Evolutionary conservation across 2,329 filamentous ascomycete genomes (phyloP), one percentile per base, ranked within the genome.

Genomic region (Cytospora mali): DNA sequence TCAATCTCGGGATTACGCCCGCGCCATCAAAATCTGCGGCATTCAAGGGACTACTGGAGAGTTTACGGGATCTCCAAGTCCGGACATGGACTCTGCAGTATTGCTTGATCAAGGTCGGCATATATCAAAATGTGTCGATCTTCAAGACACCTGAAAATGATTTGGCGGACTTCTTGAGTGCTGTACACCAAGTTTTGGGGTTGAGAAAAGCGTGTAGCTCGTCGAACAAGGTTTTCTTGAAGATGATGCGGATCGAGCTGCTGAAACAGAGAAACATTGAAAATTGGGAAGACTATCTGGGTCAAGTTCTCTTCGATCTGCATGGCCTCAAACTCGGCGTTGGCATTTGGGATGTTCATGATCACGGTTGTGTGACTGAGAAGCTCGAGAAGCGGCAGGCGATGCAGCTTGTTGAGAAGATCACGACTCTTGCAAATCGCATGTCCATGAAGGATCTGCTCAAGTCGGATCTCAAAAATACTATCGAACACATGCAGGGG

Each of bases 401-500:
- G 0, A 83, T 93, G 70, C 87, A 90, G 66, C 83, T 97, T 54
- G 86, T 97, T 13, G 91, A 96, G 66, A 91, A 93, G 71, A 85
- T 98, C 42, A 89, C 96, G 71, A 80, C 86, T 39, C 87, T 97
- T 62, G 92, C 92, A 2, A 88, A 89, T 55, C 88, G 90, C 65
- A 89, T 97, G 80, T 88, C 91, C 25, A 90, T 96, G 79, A 96
- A 94, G 70, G 95, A 98, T 68, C 78, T 98, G 21, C 85, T 93
- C 18, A 98, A 96, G 74, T 95, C 93, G 18, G 92, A 98, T 61
- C 80, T 99, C 59, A 96, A 94, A 73, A 86, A 83, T 18, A 92
- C 93, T 0, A 95, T 99, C 63, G 95, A 99, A 64, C 93, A 93
- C 68, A 92, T 99, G 76, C 93, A 98, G 73, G 88, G 92, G 68